phyloP scores from a whole-genome alignment of 192 early-diverging fungal species.

The Gamsiella multidivaricata region DNA sequence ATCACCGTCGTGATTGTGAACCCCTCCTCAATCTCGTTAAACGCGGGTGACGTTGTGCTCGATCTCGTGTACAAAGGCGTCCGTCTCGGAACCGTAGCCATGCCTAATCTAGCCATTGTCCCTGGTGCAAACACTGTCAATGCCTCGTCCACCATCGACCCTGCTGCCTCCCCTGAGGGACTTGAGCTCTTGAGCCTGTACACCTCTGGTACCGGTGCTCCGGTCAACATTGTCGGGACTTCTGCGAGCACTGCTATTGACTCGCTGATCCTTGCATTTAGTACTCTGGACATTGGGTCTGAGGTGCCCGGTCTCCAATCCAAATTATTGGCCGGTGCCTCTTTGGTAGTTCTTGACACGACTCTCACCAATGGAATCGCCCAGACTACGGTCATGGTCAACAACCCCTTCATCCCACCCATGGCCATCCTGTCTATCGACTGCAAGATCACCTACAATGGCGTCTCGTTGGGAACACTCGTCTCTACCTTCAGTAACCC shows the following conservation, averaged over 20 bases:
- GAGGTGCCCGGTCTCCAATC: slow-evolving; percentile 55
- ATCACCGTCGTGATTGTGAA: slow-evolving; percentile 58
- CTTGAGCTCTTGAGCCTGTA: slow-evolving; percentile 58
- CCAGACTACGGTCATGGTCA: slow-evolving; percentile 55
- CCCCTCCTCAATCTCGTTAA: no score
- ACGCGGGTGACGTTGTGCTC: no score
- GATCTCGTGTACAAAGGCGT: no score
- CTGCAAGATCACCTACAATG: slow-evolving; percentile 48
- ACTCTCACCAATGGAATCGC: slow-evolving; percentile 53
- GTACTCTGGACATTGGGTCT: slow-evolving; percentile 43
- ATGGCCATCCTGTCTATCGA: slow-evolving; percentile 56
- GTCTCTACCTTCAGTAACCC: slow-evolving; percentile 49
- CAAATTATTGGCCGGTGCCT: slow-evolving; percentile 48
- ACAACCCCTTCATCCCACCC: slow-evolving; percentile 60
- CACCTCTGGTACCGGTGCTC: slow-evolving; percentile 52
- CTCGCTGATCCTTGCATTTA: slow-evolving; percentile 56
- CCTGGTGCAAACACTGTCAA: slow-evolving; percentile 55
- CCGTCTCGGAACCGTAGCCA: no score
- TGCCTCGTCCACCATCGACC: slow-evolving; percentile 55
- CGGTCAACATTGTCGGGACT: slow-evolving; percentile 52
- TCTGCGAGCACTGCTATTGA: slow-evolving; percentile 53
- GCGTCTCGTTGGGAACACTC: slow-evolving; percentile 55
- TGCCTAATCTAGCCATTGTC: no score
- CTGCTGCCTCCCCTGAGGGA: slow-evolving; percentile 52
- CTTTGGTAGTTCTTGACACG: slow-evolving; percentile 47